Base-by-base conservation (phyloP, 2,329 filamentous ascomycete genomes). In the Trichophyton equinum region DNA sequence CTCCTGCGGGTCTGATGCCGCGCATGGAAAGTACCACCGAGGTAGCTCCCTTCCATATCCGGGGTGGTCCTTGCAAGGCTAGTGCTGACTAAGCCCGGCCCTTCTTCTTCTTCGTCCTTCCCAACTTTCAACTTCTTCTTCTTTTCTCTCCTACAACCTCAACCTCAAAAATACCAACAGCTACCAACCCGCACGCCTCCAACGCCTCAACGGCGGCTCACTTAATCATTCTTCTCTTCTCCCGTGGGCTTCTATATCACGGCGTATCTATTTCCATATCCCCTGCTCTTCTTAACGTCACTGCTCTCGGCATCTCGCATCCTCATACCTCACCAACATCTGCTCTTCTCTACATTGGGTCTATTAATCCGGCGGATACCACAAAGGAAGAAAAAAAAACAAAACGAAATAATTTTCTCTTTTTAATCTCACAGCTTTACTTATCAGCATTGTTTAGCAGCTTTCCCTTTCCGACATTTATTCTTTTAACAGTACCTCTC, bases 381-480 rank as follows among this genome's bases (percentile, higher is more conserved):
- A 51, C 13, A 51, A 27, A 27, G 46, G 13, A 22, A 25, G 55
- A 51, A 27, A 15, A 18, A 18, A 27, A 27, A 22, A 51, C 36
- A 40, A 58, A 30, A 59, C 55, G 30, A 38, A 44, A 46, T 38
- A 36, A n/a, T 27, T 49, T n/a, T 60, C 27, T 30, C 6, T 44
- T 62, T 59, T 61, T 60, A 63, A 64, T 61, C 33, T 58, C 18
- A 47, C 62, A 65, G 64, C 62, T 63, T 59, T 51, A 55, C 20
- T 25, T 55, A 18, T 38, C 33, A 55, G 8, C 51, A 55, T 55
- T 55, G 51, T 55, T 6, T 33, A 20, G 22, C 25, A 27, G 36
- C 51, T 33, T 58, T 20, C 40, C 22, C 44, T 38, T 38, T 40
- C 33, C 20, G n/a, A 18, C 38, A 61, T 30, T 58, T 15, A 42